Conservation (phyloP, 2,329 filamentous ascomycete genomes). For the Venturia effusa region DNA sequence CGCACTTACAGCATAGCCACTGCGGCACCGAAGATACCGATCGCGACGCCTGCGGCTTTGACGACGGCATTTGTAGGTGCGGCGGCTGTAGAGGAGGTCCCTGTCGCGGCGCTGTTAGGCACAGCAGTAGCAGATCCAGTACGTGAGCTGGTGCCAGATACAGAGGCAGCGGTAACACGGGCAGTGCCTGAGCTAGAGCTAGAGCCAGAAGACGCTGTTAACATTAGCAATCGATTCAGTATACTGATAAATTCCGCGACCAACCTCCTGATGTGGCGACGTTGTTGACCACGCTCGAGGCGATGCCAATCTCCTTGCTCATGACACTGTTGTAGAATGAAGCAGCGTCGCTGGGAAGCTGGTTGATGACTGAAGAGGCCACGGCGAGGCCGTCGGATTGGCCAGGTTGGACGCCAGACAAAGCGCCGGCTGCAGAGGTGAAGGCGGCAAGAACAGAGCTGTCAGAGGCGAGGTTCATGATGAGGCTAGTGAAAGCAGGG, state of each 20-base stretch:
- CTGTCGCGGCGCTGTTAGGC: background rate
- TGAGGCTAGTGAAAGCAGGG: conserved; percentile 10
- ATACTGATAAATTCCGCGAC: background rate
- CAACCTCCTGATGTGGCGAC: background rate
- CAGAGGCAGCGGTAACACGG: background rate
- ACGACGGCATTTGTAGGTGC: conserved; percentile 4
- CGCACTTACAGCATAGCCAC: conserved; percentile 8
- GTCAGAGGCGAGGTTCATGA: conserved; percentile 7
- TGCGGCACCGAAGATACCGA: conserved; percentile 2
- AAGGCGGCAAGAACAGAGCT: conserved; percentile 1
- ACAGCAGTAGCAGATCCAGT: background rate
- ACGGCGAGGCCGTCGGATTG: background rate
- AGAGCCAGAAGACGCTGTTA: background rate
- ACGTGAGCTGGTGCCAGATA: background rate
- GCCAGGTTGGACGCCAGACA: background rate
- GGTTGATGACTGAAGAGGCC: conserved; percentile 6
- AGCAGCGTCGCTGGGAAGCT: conserved; percentile 2
- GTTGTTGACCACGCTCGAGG: conserved; percentile 5
- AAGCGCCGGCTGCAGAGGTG: conserved; percentile 8
- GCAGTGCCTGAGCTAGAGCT: background rate
- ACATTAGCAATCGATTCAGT: background rate
- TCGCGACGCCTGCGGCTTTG: conserved; percentile 5
- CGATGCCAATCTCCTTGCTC: conserved; percentile 4
- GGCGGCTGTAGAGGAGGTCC: background rate
- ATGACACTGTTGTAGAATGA: conserved; percentile 9